Evolutionary conservation across 306 rosid genomes (phyloP).

Genomic region (Rubus idaeus): DNA sequence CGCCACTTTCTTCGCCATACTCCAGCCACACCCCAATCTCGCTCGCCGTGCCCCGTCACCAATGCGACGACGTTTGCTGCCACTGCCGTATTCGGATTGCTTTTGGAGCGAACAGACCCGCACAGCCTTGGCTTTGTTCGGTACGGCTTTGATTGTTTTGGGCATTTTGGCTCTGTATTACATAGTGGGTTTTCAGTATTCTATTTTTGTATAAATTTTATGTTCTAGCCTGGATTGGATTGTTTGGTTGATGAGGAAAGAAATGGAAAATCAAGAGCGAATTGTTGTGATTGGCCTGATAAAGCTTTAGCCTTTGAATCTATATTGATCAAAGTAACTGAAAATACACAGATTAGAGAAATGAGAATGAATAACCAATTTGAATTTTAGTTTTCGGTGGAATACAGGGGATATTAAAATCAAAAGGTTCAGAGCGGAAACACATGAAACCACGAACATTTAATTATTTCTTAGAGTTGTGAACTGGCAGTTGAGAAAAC

Average conservation of each 20-base stretch:
- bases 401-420: background rate
- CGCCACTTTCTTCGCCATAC: slow-evolving; percentile 80
- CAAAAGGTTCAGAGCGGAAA: background rate
- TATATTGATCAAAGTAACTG: background rate
- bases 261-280: background rate
- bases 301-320: too few species aligned
- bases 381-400: too few species aligned
- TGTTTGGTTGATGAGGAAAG: background rate
- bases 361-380: background rate
- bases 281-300: too few species aligned
- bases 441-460: slow-evolving; percentile 17
- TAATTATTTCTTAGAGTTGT: background rate
- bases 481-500: slow-evolving; percentile 12
- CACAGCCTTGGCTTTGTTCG: slow-evolving; percentile 56
- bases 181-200: background rate
- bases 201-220: background rate
- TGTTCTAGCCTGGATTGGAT: background rate
- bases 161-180: slow-evolving; percentile 78
- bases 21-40: slow-evolving; percentile 79
- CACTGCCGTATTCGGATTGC: slow-evolving; percentile 69
- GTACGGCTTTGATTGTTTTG: slow-evolving; percentile 62
- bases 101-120: slow-evolving; percentile 69
- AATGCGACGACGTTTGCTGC: slow-evolving; percentile 91
- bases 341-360: background rate
- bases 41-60: slow-evolving; percentile 85